Conservation (phyloP, 139 green algal species). For the Chloropicon primus region DNA sequence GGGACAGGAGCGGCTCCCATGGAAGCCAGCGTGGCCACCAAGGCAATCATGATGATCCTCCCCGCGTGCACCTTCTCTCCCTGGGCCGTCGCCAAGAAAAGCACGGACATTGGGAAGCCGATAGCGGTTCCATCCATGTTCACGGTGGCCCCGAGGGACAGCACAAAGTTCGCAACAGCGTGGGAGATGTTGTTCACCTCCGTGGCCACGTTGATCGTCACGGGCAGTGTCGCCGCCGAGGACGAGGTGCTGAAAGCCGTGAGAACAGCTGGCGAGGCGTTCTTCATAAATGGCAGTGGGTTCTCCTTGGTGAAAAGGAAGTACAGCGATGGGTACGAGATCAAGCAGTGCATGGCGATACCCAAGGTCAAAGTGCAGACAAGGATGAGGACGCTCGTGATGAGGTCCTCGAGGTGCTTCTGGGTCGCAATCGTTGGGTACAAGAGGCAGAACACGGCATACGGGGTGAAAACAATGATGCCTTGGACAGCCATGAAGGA, state of each 20-base stretch:
- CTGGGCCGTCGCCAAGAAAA: background rate
- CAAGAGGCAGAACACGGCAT: background rate
- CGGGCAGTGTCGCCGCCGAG: slow-evolving; percentile 1
- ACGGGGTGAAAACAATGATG: background rate
- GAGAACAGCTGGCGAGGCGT: background rate
- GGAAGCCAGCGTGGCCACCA: slow-evolving; percentile 4
- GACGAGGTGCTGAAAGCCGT: background rate
- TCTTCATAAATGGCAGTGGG: background rate
- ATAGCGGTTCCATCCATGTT: slow-evolving; percentile 7
- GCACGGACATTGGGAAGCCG: background rate
- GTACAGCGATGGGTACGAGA: background rate
- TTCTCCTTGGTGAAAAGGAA: background rate
- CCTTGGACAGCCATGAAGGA: background rate
- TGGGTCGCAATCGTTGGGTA: background rate
- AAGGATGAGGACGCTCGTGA: background rate
- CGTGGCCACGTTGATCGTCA: background rate
- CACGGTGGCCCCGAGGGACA: slow-evolving; percentile 2
- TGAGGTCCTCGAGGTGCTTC: background rate
- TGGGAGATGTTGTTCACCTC: slow-evolving; percentile 1
- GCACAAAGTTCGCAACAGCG: background rate
- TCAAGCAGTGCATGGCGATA: background rate
- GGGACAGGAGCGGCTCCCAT: background rate
- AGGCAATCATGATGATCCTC: background rate
- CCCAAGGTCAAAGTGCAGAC: background rate
- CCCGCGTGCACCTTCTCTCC: background rate